Evolutionary conservation across 2,329 filamentous ascomycete genomes (phyloP), one percentile per base, ranked within the genome.

Genomic region (Elsinoe batatas): DNA sequence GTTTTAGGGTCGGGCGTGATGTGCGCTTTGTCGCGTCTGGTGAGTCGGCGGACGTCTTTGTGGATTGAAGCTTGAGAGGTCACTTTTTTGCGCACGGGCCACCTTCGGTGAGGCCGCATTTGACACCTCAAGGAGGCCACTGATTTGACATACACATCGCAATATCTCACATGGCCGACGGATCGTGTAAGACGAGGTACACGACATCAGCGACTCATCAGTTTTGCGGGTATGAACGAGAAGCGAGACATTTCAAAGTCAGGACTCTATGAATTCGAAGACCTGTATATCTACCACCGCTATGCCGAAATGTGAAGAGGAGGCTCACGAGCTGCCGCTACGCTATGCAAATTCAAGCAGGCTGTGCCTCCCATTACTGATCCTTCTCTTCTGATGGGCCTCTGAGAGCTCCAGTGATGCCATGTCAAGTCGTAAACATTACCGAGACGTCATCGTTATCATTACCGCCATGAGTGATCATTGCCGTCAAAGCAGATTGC

Each of bases 81-180:
- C 20, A 22, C 40, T 44, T 51, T 51, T 51, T 51, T 51, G 47
- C 47, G 47, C 47, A 51, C 47, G 47, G 33, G 17, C 47, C 47
- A 38, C n/a, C n/a, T 38, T 11, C n/a, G 26, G 15, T 15, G 15
- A 33, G 37, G 47, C 33, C 47, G 47, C 47, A 51, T 33, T 35
- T 13, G 44, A 36, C 17, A 18, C 22, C 8, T 18, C 30, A 30
- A 44, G 3, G 18, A 44, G 13, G 17, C 10, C 40, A n/a, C 30
- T 15, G 30, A 12, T 10, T 5, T 44, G 7, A 30, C 26, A 8
- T 30, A 8, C 2, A 30, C 7, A 30, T 30, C 5, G 4, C 26
- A 30, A 7, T 30, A 30, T 30, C 7, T 30, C 26, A 30, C 26
- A 30, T 30, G 3, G 7, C 26, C 2, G 7, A 30, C 26, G n/a